Conservation (phyloP, 2,329 filamentous ascomycete species). For the Aspergillus spinulosporus region DNA sequence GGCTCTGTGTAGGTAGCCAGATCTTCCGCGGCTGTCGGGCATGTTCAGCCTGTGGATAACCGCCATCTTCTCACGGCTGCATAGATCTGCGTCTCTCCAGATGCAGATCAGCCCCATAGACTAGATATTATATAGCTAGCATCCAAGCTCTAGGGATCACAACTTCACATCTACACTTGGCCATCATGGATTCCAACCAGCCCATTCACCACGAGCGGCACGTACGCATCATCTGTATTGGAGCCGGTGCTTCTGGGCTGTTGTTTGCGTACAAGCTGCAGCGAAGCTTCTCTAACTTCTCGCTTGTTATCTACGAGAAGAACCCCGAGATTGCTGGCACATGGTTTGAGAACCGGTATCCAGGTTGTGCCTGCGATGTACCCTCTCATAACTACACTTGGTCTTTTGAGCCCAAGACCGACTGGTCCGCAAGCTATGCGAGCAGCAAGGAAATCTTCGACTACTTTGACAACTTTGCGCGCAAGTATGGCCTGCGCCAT, state of each 20-base stretch:
- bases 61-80: background rate
- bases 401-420: constrained; percentile 9
- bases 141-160: too few species aligned
- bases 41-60: constrained; percentile 1
- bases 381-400: constrained; percentile 14
- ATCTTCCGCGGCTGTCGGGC: background rate
- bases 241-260: constrained; percentile 11
- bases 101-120: too few species aligned
- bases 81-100: background rate
- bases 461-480: constrained; percentile 3
- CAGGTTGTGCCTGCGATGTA: constrained; percentile 15
- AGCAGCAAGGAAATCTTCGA: constrained; percentile 9
- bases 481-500: constrained; percentile 7
- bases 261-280: constrained; percentile 11
- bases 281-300: constrained; percentile 4
- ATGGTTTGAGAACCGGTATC: constrained; percentile 17
- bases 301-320: constrained; percentile 12
- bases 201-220: constrained; percentile 10
- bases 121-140: too few species aligned
- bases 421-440: constrained; percentile 10
- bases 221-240: constrained; percentile 13
- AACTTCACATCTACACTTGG: too few species aligned
- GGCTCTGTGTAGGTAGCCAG: too few species aligned
- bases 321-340: constrained; percentile 13
- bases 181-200: constrained; percentile 7